Evolutionary conservation across 2,329 filamentous ascomycete genomes (phyloP), one percentile per base, ranked within the genome.

Genomic region (Alternaria postmessia): DNA sequence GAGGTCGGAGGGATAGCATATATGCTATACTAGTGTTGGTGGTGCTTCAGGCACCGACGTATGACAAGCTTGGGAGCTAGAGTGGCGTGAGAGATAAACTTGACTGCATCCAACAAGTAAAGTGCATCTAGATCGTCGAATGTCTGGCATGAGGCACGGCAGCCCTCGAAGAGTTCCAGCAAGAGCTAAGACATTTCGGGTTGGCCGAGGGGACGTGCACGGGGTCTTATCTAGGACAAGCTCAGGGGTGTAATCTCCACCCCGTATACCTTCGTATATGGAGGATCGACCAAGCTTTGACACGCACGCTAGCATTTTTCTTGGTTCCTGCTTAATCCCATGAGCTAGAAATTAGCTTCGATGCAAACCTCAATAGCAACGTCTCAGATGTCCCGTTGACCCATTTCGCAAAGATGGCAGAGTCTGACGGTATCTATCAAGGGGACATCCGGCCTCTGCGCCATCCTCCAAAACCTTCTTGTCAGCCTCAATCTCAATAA

Each of bases 171-270:
- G 49, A 58, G 49, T 53, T 16, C 18, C 55, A 20, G 26, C 32
- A 48, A 54, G 55, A 54, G 57, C 57, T 59, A 63, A 63, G 57
- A 47, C 49, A 52, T 61, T 38, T 61, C 57, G 54, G 55, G 54
- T 54, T 41, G 20, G 26, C 28, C 16, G 42, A 57, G 57, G 58
- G 59, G 52, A 61, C 65, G 65, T 67, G 65, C 65, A 61, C 57
- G 18, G 58, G 59, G 46, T 58, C 63, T 66, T 66, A 67, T 64
- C 54, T 62, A 8, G 49, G 63, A 67, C 57, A 66, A 66, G 65
- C 65, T 66, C 55, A 64, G 57, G 41, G 53, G 51, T 65, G 20
- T 41, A 39, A 61, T 60, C 42, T 53, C 49, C 39, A 54, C 30
- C 6, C 24, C 43, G 43, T 51, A 51, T 51, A 38, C 14, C 47